phyloP scores from a whole-genome alignment of 1,284 basidiomycete species.

The Rhodofomes roseus region DNA sequence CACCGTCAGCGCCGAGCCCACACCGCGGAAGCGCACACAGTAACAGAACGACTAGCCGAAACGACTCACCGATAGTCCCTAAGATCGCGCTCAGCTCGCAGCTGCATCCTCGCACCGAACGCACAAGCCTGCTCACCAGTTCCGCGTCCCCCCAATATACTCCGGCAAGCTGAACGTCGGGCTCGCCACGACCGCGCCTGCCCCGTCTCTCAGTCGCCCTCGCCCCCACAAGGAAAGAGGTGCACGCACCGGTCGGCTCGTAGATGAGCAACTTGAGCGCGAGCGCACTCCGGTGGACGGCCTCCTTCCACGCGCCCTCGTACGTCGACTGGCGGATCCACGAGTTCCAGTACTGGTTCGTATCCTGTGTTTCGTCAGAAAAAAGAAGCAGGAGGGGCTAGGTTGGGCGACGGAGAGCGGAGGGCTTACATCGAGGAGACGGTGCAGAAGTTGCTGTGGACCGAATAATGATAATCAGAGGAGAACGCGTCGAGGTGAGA shows the following conservation, averaged over 20 bases:
- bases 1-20: neutral
- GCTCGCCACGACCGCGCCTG: conserved; percentile 85
- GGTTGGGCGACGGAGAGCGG: too few relatives aligned
- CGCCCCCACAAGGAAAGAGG: too few relatives aligned
- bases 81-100: conserved; percentile 20
- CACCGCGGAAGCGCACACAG: too few relatives aligned
- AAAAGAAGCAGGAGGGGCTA: too few relatives aligned
- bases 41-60: neutral
- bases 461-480: neutral
- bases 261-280: conserved; percentile 83
- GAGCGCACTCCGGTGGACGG: conserved; percentile 84
- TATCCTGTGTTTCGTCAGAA: conserved; percentile 47
- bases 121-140: conserved; percentile 54
- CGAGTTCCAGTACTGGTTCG: conserved; percentile 79
- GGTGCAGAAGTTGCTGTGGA: conserved; percentile 46
- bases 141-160: conserved; percentile 82
- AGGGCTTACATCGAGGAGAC: conserved; percentile 46
- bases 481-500: neutral
- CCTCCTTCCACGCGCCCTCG: conserved; percentile 90
- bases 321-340: conserved; percentile 86
- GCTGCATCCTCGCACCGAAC: neutral
- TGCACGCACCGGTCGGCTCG: conserved; percentile 71
- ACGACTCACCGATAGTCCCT: conserved; percentile 66
- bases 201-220: neutral
- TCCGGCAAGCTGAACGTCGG: conserved; percentile 93